Evolutionary conservation across 371 early-diverging fungal species (phyloP), one percentile per base, ranked within the genome.

Genomic region (Entomophthora muscae): DNA sequence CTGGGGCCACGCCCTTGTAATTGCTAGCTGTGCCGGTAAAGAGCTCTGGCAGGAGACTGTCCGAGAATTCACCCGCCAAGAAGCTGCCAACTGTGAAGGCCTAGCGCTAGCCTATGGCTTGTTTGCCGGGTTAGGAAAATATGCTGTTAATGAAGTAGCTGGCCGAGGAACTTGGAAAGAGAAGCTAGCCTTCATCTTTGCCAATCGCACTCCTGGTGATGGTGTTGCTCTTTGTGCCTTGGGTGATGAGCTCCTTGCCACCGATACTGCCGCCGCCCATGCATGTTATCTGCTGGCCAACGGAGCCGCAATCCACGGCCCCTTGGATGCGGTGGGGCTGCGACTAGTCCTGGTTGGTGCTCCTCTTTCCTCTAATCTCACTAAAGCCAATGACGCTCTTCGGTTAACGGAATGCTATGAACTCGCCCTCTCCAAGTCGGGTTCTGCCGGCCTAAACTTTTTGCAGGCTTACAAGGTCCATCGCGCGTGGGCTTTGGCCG

Each of bases 1-100:
- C 57, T 95, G 94, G 94, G 77, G 88, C 0, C 93, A 95, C 70
- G 95, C 93, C 3, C 75, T 93, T 26, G 81, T 92, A 5, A 85
- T 95, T 67, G 83, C 91, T 52, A 92, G 90, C 64, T 85, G 88
- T 64, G 84, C 89, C 1, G 82, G 85, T 66, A 83, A 84, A 67
- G 88, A 88, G 23, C 70, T 82, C 0, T 95, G 92, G 85, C 80
- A 82, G 66, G 81, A 81, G n/a, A 88, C 86, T 1, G 83, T 91
- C 32, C 73, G 73, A 21, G 71, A 31, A 64, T 64, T 66, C 22
- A 30, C 51, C 52, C 31, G 31, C 22, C 32, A 29, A 12, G 23
- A 64, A 5, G 24, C 12, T 23, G 56, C 52, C 64, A 27, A 30
- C 28, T 76, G 80, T 30, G 85, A 84, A 57, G 76, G 80, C 0